Evolutionary conservation across 345 rosid species (phyloP).

Genomic region (Rhizophora mangle): DNA sequence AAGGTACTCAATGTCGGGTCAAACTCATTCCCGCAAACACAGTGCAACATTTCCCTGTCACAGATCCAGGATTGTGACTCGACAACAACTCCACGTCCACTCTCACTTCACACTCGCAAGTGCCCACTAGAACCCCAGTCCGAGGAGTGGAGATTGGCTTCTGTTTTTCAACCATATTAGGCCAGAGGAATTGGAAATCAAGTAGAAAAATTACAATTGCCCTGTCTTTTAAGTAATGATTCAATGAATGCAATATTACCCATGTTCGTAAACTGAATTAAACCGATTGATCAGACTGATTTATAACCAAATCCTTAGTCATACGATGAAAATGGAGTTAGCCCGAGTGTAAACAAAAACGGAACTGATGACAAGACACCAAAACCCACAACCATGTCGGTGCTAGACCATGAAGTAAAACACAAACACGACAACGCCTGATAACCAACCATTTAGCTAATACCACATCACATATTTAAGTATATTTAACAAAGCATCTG

Average conservation of each 20-base stretch:
- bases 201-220: not conserved
- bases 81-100: conserved; percentile 5
- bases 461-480: not conserved
- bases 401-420: not conserved
- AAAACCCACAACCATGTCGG: not conserved
- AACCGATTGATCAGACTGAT: too few relatives aligned
- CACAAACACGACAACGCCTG: too few relatives aligned
- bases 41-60: not conserved
- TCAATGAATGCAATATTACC: too few relatives aligned
- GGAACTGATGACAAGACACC: not conserved
- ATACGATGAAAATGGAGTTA: too few relatives aligned
- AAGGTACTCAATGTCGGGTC: not conserved
- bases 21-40: not conserved
- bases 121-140: not conserved
- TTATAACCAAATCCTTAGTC: too few relatives aligned
- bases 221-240: too few relatives aligned
- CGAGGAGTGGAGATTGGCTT: not conserved
- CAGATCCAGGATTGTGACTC: conserved; percentile 8
- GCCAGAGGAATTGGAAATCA: not conserved
- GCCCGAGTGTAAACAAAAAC: too few relatives aligned
- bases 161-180: not conserved
- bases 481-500: conserved; percentile 13
- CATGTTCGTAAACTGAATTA: too few relatives aligned
- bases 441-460: not conserved
- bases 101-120: not conserved